Evolutionary conservation across 179 eudicot genomes (phyloP).

Genomic region (Amaranthus tricolor): DNA sequence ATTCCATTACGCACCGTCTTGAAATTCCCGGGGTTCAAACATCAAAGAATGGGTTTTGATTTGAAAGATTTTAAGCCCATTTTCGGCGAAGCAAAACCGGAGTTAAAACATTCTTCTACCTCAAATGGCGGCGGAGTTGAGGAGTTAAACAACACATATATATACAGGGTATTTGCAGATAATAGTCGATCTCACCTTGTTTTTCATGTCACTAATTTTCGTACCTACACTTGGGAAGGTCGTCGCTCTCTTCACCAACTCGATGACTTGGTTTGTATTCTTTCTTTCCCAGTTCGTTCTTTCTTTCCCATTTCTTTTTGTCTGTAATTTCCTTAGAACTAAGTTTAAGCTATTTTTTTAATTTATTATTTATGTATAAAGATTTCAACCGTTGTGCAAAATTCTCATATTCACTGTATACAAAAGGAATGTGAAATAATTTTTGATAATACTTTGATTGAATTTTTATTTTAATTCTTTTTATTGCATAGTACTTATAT

Average conservation of each 20-base stretch:
- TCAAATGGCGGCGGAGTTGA: slow-evolving; percentile 1
- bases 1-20: background rate
- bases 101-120: slow-evolving; percentile 32
- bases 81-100: slow-evolving; percentile 52
- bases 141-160: slow-evolving; percentile 32
- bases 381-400: background rate
- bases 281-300: background rate
- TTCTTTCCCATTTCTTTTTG: background rate
- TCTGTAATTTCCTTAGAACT: background rate
- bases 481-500: too few species aligned
- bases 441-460: too few species aligned
- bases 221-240: slow-evolving; percentile 48
- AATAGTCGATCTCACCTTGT: slow-evolving; percentile 37
- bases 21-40: background rate
- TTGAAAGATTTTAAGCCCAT: slow-evolving; percentile 47
- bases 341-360: background rate
- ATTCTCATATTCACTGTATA: background rate
- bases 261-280: slow-evolving; percentile 60
- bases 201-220: slow-evolving; percentile 56
- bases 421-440: too few species aligned
- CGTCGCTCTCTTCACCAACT: slow-evolving; percentile 49
- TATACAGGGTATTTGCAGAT: slow-evolving; percentile 40
- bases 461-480: too few species aligned
- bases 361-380: background rate
- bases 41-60: slow-evolving; percentile 27